phyloP scores from a whole-genome alignment of 2,329 filamentous ascomycete species.

The Fusarium sp. region DNA sequence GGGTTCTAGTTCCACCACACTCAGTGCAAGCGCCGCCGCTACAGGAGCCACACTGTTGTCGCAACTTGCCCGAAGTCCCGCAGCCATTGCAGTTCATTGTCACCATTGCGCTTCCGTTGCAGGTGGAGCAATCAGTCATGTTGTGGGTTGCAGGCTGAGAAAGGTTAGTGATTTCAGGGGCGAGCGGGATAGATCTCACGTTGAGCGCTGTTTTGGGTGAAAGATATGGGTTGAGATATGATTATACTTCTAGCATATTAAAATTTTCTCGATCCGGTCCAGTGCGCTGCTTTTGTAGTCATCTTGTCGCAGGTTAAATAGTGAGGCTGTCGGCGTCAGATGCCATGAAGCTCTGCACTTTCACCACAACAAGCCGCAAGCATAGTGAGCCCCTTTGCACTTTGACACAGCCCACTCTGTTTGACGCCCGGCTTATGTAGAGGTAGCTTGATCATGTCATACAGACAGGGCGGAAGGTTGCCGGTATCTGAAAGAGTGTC shows the following conservation, averaged over 20 bases:
- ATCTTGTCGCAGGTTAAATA: fast-evolving
- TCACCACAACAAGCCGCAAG: neutral
- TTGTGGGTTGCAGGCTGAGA: neutral
- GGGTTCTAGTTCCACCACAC: neutral
- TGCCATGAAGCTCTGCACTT: neutral
- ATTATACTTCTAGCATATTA: neutral
- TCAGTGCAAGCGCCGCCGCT: neutral
- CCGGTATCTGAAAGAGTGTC: neutral
- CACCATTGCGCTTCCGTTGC: neutral
- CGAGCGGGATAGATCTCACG: neutral
- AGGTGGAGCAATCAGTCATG: neutral
- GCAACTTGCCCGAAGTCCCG: neutral
- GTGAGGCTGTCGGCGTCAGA: neutral
- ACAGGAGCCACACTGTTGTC: neutral
- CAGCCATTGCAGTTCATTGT: neutral
- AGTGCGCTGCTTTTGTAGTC: neutral
- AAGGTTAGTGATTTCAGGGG: neutral
- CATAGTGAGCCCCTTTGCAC: neutral
- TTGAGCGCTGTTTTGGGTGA: neutral
- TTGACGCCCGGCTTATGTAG: neutral
- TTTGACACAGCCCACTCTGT: neutral
- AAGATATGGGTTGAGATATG: neutral
- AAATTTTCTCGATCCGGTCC: neutral
- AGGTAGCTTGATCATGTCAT: neutral
- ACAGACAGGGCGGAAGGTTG: neutral